These are phyloP conservation scores for Hypoxylon intermedium DNA, from an alignment of 495 filamentous ascomycete species.

Conservation along the genomic window DNA sequence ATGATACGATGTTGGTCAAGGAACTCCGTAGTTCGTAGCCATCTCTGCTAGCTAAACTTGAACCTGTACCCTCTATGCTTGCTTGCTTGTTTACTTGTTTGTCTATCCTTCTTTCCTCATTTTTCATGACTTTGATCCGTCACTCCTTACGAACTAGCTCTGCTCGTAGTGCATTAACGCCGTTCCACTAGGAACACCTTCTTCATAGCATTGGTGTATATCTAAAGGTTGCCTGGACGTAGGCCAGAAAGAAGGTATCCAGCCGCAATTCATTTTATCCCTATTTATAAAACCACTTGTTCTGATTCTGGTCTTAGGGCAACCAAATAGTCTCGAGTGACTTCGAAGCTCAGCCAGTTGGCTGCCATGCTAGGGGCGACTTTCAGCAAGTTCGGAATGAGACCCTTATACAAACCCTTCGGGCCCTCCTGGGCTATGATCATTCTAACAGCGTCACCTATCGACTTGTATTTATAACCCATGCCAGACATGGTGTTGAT, in stretches of 20 bases:
- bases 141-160: conserved; percentile 2
- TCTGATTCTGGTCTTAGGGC: conserved; percentile 56
- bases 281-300: conserved; percentile 34
- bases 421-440: conserved; percentile 78
- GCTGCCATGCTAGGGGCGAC: conserved; percentile 98
- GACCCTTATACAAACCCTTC: conserved; percentile 85
- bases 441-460: conserved; percentile 80
- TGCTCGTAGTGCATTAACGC: conserved; percentile 12
- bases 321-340: conserved; percentile 85
- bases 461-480: conserved; percentile 90
- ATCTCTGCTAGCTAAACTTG: conserved; percentile 5
- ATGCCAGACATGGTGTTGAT: conserved; percentile 99
- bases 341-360: conserved; percentile 95
- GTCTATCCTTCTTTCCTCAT: conserved; percentile 29
- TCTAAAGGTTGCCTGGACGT: conserved; percentile 30
- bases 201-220: conserved; percentile 16
- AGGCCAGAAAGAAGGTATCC: conserved; percentile 16
- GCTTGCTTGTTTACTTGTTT: conserved; percentile 21
- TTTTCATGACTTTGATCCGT: conserved; percentile 8
- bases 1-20: not conserved
- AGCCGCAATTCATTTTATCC: conserved; percentile 1
- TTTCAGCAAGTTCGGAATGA: conserved; percentile 92
- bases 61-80: too few species aligned
- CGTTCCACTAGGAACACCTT: conserved; percentile 9
- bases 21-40: not conserved